Percentiles rank a stretch among this genome's conserved stretches.
phyloP scores from a whole-genome alignment of 1,284 basidiomycete genomes.

The Tylopilus sp. region DNA sequence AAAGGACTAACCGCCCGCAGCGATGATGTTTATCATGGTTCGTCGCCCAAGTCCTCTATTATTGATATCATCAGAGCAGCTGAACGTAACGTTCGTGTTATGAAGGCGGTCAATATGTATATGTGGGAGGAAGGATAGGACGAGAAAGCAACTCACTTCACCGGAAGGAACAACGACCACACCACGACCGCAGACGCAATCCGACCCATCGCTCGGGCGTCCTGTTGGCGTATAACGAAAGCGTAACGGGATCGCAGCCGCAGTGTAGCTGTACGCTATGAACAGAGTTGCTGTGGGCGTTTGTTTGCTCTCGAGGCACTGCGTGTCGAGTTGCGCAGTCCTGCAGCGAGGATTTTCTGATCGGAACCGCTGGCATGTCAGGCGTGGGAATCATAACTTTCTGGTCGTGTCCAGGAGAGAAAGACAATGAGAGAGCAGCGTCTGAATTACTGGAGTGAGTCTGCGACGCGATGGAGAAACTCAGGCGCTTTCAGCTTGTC shows the following conservation, averaged over 20 bases:
- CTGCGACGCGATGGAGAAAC: background rate
- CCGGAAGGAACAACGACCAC: constrained; percentile 9
- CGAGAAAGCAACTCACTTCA: constrained; percentile 8
- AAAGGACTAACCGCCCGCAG: constrained; percentile 12
- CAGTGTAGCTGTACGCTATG: no score
- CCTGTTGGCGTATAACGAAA: no score
- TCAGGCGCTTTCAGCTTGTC: constrained; percentile 1
- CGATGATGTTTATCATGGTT: background rate
- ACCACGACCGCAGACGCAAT: background rate
- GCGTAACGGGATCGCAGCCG: no score
- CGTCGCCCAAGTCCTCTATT: background rate
- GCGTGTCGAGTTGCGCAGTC: no score
- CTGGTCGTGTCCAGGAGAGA: no score
- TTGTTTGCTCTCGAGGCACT: background rate
- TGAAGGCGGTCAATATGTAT: constrained; percentile 4
- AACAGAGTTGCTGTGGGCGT: background rate
- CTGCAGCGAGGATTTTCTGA: no score
- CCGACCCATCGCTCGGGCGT: no score
- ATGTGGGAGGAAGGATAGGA: no score
- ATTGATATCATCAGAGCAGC: constrained; percentile 1
- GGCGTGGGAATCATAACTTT: no score
- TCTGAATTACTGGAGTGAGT: no score
- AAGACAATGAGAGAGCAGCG: no score
- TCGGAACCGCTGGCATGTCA: no score
- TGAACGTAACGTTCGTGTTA: background rate